phyloP scores from a whole-genome alignment of 1,284 basidiomycete genomes.

The Inonotus hispidus region DNA sequence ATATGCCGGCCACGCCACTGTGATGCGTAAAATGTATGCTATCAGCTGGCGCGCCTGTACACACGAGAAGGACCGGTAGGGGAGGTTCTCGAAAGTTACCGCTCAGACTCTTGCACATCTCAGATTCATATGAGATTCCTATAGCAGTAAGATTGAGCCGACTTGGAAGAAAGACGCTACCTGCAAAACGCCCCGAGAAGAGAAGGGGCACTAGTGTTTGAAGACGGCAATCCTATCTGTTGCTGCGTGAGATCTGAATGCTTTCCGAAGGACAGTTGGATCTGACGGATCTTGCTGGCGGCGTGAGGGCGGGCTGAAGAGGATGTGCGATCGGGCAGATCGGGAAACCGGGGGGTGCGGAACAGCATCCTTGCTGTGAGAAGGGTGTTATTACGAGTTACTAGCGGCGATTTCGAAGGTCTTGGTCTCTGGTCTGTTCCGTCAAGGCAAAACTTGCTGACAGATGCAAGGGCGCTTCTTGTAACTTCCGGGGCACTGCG shows the following conservation, averaged over 20 bases:
- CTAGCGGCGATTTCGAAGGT: not conserved
- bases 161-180: no score
- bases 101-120: no score
- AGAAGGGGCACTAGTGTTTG: not conserved
- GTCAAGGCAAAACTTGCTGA: no score
- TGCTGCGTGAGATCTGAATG: not conserved
- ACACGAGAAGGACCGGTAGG: no score
- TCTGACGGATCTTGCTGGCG: not conserved
- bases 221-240: not conserved
- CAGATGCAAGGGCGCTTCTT: not conserved
- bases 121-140: no score
- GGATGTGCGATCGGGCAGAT: not conserved
- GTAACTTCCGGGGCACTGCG: not conserved
- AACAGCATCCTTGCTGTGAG: not conserved
- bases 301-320: not conserved
- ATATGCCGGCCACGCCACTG: no score
- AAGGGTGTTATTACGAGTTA: not conserved
- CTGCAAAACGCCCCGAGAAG: no score
- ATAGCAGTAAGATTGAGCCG: no score
- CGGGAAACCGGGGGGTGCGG: not conserved
- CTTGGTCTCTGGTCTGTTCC: no score
- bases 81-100: no score
- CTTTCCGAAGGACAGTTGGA: not conserved
- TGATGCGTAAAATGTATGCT: no score
- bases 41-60: no score